Conservation (phyloP, 495 filamentous ascomycete species). For the Friedmanniomyces simplex region DNA sequence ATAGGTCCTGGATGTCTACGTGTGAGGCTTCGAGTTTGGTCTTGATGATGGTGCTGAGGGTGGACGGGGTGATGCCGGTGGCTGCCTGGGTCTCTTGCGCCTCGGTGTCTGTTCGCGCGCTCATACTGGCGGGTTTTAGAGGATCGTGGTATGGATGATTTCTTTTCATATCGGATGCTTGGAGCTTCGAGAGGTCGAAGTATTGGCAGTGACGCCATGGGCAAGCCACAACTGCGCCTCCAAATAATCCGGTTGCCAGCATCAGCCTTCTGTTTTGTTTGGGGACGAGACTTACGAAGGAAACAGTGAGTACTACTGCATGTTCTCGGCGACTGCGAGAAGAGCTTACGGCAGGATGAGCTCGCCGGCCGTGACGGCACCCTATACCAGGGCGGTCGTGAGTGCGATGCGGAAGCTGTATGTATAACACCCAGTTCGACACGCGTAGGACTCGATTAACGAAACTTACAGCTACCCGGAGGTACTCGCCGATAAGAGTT, state of each 20-base stretch:
- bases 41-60: constrained; percentile 56
- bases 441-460: neutral
- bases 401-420: constrained; percentile 73
- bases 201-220: neutral
- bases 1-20: constrained; percentile 89
- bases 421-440: constrained; percentile 25
- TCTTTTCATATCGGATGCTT: too few species aligned
- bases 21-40: constrained; percentile 67
- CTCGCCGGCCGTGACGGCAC: constrained; percentile 37
- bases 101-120: constrained; percentile 35
- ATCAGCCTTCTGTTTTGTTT: neutral
- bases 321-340: constrained; percentile 20
- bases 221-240: neutral
- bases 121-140: constrained; percentile 16
- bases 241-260: neutral
- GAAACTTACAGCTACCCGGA: constrained; percentile 62
- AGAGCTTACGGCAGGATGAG: constrained; percentile 26
- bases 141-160: too few species aligned
- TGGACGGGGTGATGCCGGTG: constrained; percentile 56
- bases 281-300: neutral
- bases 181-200: neutral
- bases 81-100: constrained; percentile 33
- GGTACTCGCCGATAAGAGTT: constrained; percentile 76
- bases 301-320: neutral
- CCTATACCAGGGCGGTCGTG: constrained; percentile 70